phyloP scores from a whole-genome alignment of 2,329 filamentous ascomycete genomes.

The Diplodia intermedia region DNA sequence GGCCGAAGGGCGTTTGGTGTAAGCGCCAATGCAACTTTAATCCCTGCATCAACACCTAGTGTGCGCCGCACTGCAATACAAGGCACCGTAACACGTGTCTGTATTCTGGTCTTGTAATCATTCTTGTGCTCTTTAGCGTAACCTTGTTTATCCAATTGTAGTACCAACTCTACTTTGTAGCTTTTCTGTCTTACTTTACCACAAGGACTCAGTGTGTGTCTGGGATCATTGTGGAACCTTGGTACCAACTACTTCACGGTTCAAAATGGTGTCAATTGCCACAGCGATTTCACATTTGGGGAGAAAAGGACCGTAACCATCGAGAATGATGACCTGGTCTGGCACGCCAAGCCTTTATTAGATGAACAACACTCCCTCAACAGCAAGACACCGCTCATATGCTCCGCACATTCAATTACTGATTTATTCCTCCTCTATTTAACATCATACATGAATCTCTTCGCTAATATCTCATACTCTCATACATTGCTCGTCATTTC shows the following conservation, averaged over 20 bases:
- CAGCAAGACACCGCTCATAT: too few species aligned
- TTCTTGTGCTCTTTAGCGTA: background rate
- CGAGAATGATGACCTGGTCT: background rate
- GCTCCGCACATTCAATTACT: too few species aligned
- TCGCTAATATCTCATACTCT: too few species aligned
- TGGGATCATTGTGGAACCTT: background rate
- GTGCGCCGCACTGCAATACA: background rate
- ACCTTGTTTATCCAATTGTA: background rate
- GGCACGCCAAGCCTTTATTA: background rate
- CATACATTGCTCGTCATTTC: background rate
- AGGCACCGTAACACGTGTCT: background rate
- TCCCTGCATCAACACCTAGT: background rate
- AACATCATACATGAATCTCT: too few species aligned
- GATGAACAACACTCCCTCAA: too few species aligned
- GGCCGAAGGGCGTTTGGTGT: conserved; percentile 6
- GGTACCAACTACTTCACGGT: background rate
- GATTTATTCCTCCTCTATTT: too few species aligned
- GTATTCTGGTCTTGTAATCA: background rate
- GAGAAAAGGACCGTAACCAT: too few species aligned
- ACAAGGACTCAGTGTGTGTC: background rate
- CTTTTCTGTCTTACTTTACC: background rate
- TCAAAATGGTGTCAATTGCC: too few species aligned
- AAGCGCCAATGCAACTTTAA: conserved; percentile 6
- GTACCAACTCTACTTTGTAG: background rate
- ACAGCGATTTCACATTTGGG: too few species aligned